These are phyloP conservation scores for Pseudogymnoascus sp. DNA, from an alignment of 2,329 filamentous ascomycete species.

Conservation along the genomic window DNA sequence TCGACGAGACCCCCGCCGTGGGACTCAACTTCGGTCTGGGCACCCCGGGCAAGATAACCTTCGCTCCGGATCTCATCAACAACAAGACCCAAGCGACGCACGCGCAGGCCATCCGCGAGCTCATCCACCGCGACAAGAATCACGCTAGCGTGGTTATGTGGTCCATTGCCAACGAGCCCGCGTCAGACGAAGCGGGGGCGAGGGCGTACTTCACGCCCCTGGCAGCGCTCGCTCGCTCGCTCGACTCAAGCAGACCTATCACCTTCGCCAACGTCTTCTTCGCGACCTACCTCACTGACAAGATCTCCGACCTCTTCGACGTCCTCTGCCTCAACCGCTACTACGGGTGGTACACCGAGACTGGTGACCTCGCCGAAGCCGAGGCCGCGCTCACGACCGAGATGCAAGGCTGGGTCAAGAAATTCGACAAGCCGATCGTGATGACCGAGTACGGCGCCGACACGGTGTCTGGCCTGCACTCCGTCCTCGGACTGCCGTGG, in stretches of 20 bases:
- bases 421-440: conserved; percentile 25
- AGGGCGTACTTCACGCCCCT: not conserved
- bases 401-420: conserved; percentile 20
- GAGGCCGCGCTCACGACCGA: conserved; percentile 21
- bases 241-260: conserved; percentile 23
- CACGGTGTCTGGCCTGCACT: conserved; percentile 24
- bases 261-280: conserved; percentile 21
- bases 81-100: conserved; percentile 42
- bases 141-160: conserved; percentile 63
- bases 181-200: not conserved
- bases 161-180: conserved; percentile 59
- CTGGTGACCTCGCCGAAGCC: conserved; percentile 20
- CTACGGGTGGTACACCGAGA: conserved; percentile 25
- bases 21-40: conserved; percentile 21
- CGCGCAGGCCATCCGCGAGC: conserved; percentile 54
- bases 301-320: conserved; percentile 24
- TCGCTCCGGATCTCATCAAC: conserved; percentile 18
- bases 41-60: conserved; percentile 15
- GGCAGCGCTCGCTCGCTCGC: conserved; percentile 17
- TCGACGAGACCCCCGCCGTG: conserved; percentile 25
- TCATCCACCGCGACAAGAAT: conserved; percentile 62
- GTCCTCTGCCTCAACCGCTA: conserved; percentile 26
- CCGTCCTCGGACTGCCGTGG: conserved; percentile 22
- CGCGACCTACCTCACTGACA: conserved; percentile 15
- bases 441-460: conserved; percentile 27